Evolutionary conservation across 2,329 filamentous ascomycete genomes (phyloP), one percentile per base, ranked within the genome.

Genomic region (Alternaria solani): DNA sequence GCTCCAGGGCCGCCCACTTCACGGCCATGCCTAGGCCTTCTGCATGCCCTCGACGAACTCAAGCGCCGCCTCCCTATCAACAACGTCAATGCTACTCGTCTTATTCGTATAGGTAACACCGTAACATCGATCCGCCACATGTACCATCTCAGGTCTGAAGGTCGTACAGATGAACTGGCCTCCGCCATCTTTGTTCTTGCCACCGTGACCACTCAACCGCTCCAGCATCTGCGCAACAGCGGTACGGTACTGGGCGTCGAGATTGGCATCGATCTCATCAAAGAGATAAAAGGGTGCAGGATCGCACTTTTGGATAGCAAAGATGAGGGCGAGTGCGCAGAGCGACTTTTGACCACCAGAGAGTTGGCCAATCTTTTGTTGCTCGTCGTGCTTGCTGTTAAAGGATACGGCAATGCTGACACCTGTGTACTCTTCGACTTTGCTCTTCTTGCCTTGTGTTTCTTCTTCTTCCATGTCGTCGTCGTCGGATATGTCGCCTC

Each of bases 241-340:
- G 1, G 95, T 97, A 62, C 95, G 91, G 82, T 99, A 99, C 80
- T 99, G 95, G 1, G 95, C 94, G 78, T 99, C 95, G 25, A 99
- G 87, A 77, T 99, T 99, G 78, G 95, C 95, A 75, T 99, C 95
- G 65, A 99, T 97, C 80, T 99, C 95, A 78, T 99, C 95, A 71
- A 99, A 99, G 73, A 99, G 94, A 78, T 99, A 97, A 85, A 99
- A 98, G 1, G 95, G 95, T 44, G 94, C 96, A 9, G 94, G 95
- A 77, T 99, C 95, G 61, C 94, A 97, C 69, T 94, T 92, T 80
- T 99, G 95, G 69, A 99, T 96, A n/a, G 95, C 95, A 77, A 99
- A 99, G 69, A 99, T 96, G 52, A 99, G 88, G 44, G 95, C 96
- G n/a, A 99, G 87, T 9, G 95, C 95, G 79, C 94, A 98, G 63